A percentile compares a stretch with the other conserved stretches of the same genome.
Evolutionary conservation across 441 rosid species (phyloP).

Genomic region (Gossypium laxum): DNA sequence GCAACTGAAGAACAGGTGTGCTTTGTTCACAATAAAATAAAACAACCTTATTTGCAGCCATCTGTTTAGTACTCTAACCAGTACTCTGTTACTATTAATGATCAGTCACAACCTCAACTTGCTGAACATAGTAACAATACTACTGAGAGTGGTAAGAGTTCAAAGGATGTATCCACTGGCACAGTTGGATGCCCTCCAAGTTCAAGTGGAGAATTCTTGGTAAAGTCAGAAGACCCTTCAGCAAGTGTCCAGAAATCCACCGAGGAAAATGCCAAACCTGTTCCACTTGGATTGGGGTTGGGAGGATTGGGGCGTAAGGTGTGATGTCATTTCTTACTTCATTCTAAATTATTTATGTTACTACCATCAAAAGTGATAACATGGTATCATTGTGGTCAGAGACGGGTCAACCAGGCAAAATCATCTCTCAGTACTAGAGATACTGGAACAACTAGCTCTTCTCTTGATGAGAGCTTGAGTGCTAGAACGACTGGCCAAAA

Average conservation of each 20-base stretch:
- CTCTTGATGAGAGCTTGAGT: constrained; percentile 26
- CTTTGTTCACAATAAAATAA: constrained; percentile 4
- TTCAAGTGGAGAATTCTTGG: constrained; percentile 21
- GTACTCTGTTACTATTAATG: constrained; percentile 11
- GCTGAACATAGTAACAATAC: constrained; percentile 18
- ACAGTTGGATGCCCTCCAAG: constrained; percentile 19
- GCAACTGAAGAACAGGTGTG: constrained; percentile 42
- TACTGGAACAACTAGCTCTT: constrained; percentile 27
- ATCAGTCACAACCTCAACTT: constrained; percentile 23
- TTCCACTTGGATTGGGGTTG: constrained; percentile 81
- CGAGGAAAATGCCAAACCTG: constrained; percentile 35
- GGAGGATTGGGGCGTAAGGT: constrained; percentile 83
- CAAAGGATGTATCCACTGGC: constrained; percentile 24
- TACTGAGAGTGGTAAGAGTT: constrained; percentile 17
- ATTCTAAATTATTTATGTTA: not conserved
- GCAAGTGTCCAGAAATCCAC: constrained; percentile 29
- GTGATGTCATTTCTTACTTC: constrained; percentile 3
- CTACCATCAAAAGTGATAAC: not conserved
- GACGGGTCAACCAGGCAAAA: constrained; percentile 36
- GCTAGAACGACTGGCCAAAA: constrained; percentile 37
- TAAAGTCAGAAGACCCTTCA: constrained; percentile 29
- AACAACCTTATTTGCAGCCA: not conserved
- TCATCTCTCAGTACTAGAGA: constrained; percentile 24
- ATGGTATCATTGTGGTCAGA: constrained; percentile 24
- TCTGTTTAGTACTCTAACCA: constrained; percentile 11